These are phyloP conservation scores for Proliferodiscus dingleyae DNA, from an alignment of 2,329 filamentous ascomycete genomes.

Conservation along the genomic window DNA sequence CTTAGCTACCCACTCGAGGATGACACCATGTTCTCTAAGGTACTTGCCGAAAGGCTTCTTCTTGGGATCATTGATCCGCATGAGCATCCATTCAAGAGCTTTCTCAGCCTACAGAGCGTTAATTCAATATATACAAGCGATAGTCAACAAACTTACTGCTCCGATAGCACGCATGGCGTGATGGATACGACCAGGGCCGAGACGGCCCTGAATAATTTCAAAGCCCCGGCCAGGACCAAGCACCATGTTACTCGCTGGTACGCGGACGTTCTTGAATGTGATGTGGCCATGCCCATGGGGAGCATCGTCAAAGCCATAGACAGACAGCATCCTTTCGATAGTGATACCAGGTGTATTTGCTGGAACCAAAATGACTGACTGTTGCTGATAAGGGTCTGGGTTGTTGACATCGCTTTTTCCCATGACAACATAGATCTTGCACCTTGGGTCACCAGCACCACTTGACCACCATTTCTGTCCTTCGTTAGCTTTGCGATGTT, in stretches of 20 bases:
- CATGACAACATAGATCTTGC: constrained; percentile 93
- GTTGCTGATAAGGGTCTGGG: constrained; percentile 76
- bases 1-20: constrained; percentile 90
- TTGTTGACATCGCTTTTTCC: constrained; percentile 80
- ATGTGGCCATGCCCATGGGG: constrained; percentile 96
- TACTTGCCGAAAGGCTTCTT: constrained; percentile 91
- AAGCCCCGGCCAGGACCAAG: constrained; percentile 92
- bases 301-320: constrained; percentile 97
- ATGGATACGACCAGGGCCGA: constrained; percentile 94
- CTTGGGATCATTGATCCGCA: constrained; percentile 83
- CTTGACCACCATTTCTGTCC: constrained; percentile 97
- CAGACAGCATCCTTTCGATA: constrained; percentile 88
- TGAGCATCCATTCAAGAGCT: constrained; percentile 91
- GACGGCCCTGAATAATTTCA: constrained; percentile 95
- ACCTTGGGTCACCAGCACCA: constrained; percentile 87
- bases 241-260: constrained; percentile 78
- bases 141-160: constrained; percentile 47
- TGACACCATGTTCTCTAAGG: constrained; percentile 84
- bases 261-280: constrained; percentile 81
- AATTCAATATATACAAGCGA: constrained; percentile 7
- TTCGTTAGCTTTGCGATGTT: constrained; percentile 14
- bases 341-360: constrained; percentile 77
- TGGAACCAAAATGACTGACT: constrained; percentile 89
- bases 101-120: constrained; percentile 62
- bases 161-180: constrained; percentile 96